Evolutionary conservation across 169 alveolate species (phyloP).

Genomic region (Pseudocohnilembus persalinus): DNA sequence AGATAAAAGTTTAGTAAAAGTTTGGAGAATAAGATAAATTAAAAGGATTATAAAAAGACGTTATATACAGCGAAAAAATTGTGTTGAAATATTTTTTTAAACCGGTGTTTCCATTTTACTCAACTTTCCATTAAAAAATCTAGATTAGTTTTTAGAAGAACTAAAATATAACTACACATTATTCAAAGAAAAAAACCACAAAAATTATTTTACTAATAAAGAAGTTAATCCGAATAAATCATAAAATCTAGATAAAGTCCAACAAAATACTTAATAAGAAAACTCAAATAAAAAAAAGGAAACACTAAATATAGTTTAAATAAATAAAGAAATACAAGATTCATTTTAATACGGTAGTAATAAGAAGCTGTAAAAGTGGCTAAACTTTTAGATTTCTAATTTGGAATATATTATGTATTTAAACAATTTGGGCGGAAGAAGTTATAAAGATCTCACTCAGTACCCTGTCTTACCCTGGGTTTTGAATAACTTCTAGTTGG

Average conservation of each 20-base stretch:
- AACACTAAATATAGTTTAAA: no score
- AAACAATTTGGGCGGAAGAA: constrained; percentile 64
- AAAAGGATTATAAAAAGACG: constrained; percentile 21
- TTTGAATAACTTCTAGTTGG: constrained; percentile 33
- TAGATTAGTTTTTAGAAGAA: constrained; percentile 28
- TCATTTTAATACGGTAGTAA: no score
- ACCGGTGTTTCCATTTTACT: constrained; percentile 32
- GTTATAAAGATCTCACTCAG: constrained; percentile 68
- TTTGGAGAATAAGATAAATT: constrained; percentile 25
- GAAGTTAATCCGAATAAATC: no score
- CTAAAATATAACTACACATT: no score
- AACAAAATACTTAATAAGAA: no score
- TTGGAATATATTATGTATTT: constrained; percentile 66
- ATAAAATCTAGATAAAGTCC: no score
- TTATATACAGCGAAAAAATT: constrained; percentile 29
- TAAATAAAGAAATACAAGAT: no score
- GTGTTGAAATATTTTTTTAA: constrained; percentile 22
- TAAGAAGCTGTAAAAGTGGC: constrained; percentile 38
- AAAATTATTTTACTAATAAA: no score
- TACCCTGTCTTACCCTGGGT: constrained; percentile 80
- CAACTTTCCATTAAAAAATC: constrained; percentile 29
- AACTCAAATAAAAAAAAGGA: no score
- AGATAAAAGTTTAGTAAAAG: constrained; percentile 21
- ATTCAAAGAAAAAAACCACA: no score
- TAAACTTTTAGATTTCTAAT: constrained; percentile 50